These are phyloP conservation scores for Acer campestre DNA, from an alignment of 345 rosid species.

Conservation along the genomic window DNA sequence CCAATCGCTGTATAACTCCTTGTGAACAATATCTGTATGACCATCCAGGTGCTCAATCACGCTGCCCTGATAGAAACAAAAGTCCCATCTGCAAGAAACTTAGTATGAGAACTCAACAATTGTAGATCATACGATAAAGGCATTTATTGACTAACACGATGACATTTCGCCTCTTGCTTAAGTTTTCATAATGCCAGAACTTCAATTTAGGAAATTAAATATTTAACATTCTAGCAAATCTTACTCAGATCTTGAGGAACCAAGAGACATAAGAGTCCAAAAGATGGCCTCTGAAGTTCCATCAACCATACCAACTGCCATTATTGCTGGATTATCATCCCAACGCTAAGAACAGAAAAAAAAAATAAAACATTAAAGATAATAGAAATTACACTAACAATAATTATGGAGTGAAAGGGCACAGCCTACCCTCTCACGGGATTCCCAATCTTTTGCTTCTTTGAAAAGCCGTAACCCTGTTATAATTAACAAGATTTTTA, in stretches of 20 bases:
- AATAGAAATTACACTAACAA: not conserved
- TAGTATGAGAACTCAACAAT: not conserved
- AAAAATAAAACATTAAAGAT: not conserved
- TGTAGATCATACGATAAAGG: not conserved
- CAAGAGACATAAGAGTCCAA: constrained; percentile 76
- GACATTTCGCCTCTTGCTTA: not conserved
- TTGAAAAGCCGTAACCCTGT: constrained; percentile 90
- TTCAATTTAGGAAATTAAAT: not conserved
- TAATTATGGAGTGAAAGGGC: not conserved
- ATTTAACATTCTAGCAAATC: constrained; percentile 29
- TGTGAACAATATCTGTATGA: constrained; percentile 80
- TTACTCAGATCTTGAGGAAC: constrained; percentile 86
- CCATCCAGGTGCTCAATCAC: constrained; percentile 94
- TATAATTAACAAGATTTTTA: constrained; percentile 17
- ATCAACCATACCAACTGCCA: constrained; percentile 90
- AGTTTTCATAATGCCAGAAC: not conserved
- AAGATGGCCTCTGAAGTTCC: constrained; percentile 88
- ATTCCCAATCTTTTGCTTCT: constrained; percentile 83
- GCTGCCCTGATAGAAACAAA: constrained; percentile 63
- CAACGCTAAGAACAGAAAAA: constrained; percentile 55
- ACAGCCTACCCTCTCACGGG: constrained; percentile 53
- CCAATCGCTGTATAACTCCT: constrained; percentile 73
- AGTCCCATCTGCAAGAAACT: constrained; percentile 81
- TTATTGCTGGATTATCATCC: constrained; percentile 92
- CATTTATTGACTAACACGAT: not conserved